Evolutionary conservation across 345 rosid genomes (phyloP).

Genomic region (Gossypium australe): DNA sequence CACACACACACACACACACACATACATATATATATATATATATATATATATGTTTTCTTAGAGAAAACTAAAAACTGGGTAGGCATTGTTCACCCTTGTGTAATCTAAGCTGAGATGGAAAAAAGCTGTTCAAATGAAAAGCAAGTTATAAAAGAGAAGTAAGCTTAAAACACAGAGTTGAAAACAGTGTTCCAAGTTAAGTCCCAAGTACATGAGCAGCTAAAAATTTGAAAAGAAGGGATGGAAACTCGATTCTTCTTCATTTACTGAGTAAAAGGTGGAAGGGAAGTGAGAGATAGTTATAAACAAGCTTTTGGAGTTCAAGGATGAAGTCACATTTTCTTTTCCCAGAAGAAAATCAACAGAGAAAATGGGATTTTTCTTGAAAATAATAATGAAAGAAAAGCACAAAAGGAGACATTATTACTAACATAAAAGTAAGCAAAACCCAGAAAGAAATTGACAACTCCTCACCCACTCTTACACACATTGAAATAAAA

Average conservation of each 20-base stretch:
- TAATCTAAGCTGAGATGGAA: too few relatives aligned
- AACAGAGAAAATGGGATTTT: not conserved
- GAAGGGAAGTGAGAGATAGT: not conserved
- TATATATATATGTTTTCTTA: not conserved
- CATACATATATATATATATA: not conserved
- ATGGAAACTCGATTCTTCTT: too few relatives aligned
- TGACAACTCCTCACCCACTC: slow-evolving; percentile 11
- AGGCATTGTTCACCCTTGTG: not conserved
- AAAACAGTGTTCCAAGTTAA: not conserved
- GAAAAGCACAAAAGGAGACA: not conserved
- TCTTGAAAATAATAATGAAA: not conserved
- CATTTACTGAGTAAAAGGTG: not conserved
- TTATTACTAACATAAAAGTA: not conserved
- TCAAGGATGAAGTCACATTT: not conserved
- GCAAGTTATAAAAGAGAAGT: not conserved
- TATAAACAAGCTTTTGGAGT: not conserved
- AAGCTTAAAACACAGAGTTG: not conserved
- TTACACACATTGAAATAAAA: not conserved
- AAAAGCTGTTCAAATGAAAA: not conserved
- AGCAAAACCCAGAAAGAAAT: slow-evolving; percentile 6
- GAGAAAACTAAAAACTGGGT: not conserved
- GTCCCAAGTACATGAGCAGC: not conserved
- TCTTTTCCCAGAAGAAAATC: slow-evolving; percentile 8
- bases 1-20: not conserved
- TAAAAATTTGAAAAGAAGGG: not conserved